Evolutionary conservation across 1,284 basidiomycete species (phyloP), one percentile per base, ranked within the genome.

Genomic region (Inonotus hispidus): DNA sequence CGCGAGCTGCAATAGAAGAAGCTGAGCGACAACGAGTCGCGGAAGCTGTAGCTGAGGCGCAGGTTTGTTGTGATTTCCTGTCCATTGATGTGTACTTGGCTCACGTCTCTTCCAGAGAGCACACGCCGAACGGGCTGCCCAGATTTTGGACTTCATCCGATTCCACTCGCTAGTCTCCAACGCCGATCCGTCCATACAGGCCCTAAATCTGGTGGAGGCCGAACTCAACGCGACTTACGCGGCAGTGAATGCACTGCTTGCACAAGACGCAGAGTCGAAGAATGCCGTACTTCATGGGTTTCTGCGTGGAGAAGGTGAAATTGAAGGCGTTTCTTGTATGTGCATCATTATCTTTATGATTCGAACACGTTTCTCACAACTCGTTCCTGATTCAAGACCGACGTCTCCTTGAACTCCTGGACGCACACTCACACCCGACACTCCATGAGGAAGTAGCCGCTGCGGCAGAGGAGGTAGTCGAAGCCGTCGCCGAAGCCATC

Each of bases 91-190:
- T 47, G 23, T 29, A 37, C 27, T 35, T 56, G 13, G 45, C 45
- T 56, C 10, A 46, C 50, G 23, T 61, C 67, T 13, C 59, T 32
- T 62, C 46, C 66, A 86, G 83, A 70, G 71, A 57, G 67, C 71
- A 23, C 68, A 70, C 53, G 69, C 71, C 23, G 70, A 68, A 39
- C 82, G 75, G 68, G 75, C 79, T 2, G 78, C 76, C 1, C 79
- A 83, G 6, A 71, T 93, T 23, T 71, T 92, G 53, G 76, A 80
- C 19, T 81, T 93, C 70, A 75, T 92, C 59, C 82, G 83, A 37
- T 69, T 93, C 27, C 84, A 85, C 61, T 72, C 80, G 35, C 73
- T 82, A n/a, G 72, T 92, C 50, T 70, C 75, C n/a, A 67, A 73
- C 29, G 79, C 78, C 1, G 75, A 79, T 62, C 70, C 78, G 25